Evolutionary conservation across 1,284 basidiomycete genomes (phyloP).

Genomic region (Lentinula novae-zelandiae): DNA sequence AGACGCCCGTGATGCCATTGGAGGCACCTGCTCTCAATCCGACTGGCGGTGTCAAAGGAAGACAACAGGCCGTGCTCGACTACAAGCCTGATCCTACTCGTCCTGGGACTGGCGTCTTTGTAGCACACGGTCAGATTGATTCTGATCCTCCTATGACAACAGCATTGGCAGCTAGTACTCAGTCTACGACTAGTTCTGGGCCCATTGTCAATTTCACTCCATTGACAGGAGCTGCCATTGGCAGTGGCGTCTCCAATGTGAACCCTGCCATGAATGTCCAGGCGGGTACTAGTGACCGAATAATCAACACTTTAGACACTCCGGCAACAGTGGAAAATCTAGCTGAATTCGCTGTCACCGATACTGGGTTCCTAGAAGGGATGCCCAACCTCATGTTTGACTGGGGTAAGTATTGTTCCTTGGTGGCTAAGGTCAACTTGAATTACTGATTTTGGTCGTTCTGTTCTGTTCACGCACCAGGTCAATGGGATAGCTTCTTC

Average conservation of each 20-base stretch:
- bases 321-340: constrained; percentile 50
- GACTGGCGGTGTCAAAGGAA: constrained; percentile 65
- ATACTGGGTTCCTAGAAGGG: constrained; percentile 72
- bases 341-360: constrained; percentile 63
- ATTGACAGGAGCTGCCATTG: constrained; percentile 26
- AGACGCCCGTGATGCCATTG: constrained; percentile 58
- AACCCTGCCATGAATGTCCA: constrained; percentile 60
- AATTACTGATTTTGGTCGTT: constrained; percentile 8
- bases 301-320: constrained; percentile 70
- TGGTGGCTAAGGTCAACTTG: not conserved
- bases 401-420: constrained; percentile 55
- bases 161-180: not conserved
- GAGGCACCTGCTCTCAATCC: constrained; percentile 68
- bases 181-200: constrained; percentile 5
- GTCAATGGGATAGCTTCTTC: constrained; percentile 79
- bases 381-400: constrained; percentile 86
- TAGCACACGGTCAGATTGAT: constrained; percentile 53
- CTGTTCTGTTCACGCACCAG: constrained; percentile 30
- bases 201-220: constrained; percentile 53
- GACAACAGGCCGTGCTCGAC: constrained; percentile 53
- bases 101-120: constrained; percentile 82
- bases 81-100: constrained; percentile 73
- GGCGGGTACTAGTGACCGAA: constrained; percentile 48
- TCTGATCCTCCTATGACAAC: constrained; percentile 48
- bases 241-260: constrained; percentile 45